Base-by-base conservation (phyloP, 257 asterid species). In the Primulina eburnea region DNA sequence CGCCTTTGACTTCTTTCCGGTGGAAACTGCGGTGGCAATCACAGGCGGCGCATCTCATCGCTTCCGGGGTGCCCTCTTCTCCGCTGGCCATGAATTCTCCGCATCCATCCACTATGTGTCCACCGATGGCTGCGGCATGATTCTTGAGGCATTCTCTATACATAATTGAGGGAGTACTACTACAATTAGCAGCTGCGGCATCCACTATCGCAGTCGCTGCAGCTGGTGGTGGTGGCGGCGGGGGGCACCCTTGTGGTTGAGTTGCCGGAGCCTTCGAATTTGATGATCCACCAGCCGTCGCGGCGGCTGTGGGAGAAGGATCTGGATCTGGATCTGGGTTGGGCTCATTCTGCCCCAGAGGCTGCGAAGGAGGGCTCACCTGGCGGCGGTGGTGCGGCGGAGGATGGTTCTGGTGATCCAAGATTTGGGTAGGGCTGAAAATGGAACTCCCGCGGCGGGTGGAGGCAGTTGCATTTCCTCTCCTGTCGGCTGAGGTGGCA, bases 51-150 rank as follows among this genome's bases (percentile, higher is more conserved):
- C 98, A 92, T 20, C 75, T 76, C 17, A 92, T 29, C 21, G 80
- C 69, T 32, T 82, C 95, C 29, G 62, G 76, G 26, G 97, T 82
- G 53, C 87, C 90, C 14, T 78, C 95, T 2, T 82, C 92, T 4
- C 95, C 97, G 21, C 84, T 63, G 0, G 96, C 92, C 98, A 90
- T 88, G 88, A 92, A 92, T 69, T 92, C 98, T 8, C 98, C 92
- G 52, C 98, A 92, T 14, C 98, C 98, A 24, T 92, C 98, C 0
- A 87, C 73, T 0, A 83, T 83, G 11, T 87, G 89, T 16, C 86
- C 87, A 2, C 97, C 98, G 72, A 75, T 77, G 78, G 59, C 86
- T 2, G 98, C 98, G 0, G 96, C 97, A 62, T 92, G 95, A 68
- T 92, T 92, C 76, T 87, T 92, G 17, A 80, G 96, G 80, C 98